Conservation (phyloP, 768 basidiomycete species). For the Suillus luteus region DNA sequence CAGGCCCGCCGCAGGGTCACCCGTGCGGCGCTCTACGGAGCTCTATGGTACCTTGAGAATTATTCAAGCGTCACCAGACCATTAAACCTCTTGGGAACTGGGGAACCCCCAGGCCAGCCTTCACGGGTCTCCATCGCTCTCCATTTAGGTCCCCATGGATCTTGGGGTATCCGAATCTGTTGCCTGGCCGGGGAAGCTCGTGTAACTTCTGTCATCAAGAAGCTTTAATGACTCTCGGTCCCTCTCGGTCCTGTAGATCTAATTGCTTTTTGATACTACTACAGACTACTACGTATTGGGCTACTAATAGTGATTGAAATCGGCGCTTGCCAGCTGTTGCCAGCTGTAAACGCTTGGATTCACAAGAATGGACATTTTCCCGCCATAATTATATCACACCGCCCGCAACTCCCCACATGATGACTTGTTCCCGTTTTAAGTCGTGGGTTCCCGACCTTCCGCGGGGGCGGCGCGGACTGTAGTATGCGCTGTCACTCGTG, state of each 20-base stretch:
- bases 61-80: not conserved
- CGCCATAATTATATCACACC: not conserved
- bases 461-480: not conserved
- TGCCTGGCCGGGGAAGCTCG: not conserved
- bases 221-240: not conserved
- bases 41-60: not conserved
- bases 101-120: not conserved
- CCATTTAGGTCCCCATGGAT: not conserved
- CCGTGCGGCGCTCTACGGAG: not conserved
- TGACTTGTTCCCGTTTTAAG: slow-evolving; percentile 24
- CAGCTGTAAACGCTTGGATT: not conserved
- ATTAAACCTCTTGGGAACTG: not conserved
- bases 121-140: not conserved
- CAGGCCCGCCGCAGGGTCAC: not conserved
- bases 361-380: not conserved
- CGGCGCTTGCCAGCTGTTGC: not conserved
- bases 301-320: not conserved
- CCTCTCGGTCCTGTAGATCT: not conserved
- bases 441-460: not conserved
- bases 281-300: not conserved
- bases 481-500: not conserved
- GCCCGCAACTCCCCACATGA: not conserved
- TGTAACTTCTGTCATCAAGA: not conserved
- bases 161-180: not conserved
- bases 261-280: not conserved